Evolutionary conservation across 352 stramenopile genomes (phyloP), one percentile per base, ranked within the genome.

Genomic region (Phytophthora nicotianae): DNA sequence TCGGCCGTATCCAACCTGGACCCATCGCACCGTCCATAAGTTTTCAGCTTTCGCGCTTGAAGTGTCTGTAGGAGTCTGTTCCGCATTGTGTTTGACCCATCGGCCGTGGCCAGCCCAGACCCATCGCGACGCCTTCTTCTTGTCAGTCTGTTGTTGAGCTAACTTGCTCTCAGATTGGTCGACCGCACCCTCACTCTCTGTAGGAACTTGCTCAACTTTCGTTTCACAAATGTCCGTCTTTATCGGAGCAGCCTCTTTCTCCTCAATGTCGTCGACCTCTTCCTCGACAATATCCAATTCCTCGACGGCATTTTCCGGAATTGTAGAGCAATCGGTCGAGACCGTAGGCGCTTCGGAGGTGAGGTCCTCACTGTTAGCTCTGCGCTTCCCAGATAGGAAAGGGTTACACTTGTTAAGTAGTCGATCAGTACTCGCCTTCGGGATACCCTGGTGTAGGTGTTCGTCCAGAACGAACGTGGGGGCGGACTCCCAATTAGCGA

Each of bases 321-420:
- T 41, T 5, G 29, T 60, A 7, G 68, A 72, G 58, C 42, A 66
- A 33, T 72, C 62, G 2, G 63, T 75, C 14, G 58, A 67, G 27
- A 65, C 59, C 10, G 68, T 76, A 21, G 24, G 63, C 4, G 63
- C 38, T 46, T 75, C 68, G 11, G 68, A 76, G 32, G 37, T 21
- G 2, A 61, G 60, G 24, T 73, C 66, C 14, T 71, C 61, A 37
- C 63, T 70, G 10, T 37, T 40, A 29, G 50, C 63, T 50, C 65
- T 54, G 9, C 49, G 45, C 42, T 72, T 76, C 1, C 59, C 58
- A 19, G 68, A 72, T 29, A 76, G 33, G 43, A 76, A 72, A 5
- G 68, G 58, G 35, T 73, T 76, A 45, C 63, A 73, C 41, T 76
- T 76, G 53, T 75, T 69, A 0, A 75, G 53, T 37, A 75, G 29